phyloP scores from a whole-genome alignment of 768 basidiomycete genomes.

The Boletus patriciae region DNA sequence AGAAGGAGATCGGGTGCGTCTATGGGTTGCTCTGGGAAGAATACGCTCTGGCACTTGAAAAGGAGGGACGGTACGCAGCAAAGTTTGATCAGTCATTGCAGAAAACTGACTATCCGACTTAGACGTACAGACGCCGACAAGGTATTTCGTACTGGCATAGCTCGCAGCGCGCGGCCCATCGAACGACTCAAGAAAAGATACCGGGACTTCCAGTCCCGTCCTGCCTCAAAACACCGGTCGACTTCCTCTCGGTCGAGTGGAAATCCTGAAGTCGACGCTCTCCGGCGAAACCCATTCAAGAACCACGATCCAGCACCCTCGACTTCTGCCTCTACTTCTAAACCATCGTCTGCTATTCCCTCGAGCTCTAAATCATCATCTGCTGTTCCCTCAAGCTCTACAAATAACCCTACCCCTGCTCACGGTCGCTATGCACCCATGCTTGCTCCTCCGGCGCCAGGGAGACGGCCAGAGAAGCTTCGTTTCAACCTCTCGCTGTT shows the following conservation, averaged over 20 bases:
- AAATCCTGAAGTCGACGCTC: conserved; percentile 28
- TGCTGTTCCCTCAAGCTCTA: conserved; percentile 34
- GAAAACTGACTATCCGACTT: conserved; percentile 8
- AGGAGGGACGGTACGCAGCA: conserved; percentile 63
- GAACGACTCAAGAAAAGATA: conserved; percentile 83
- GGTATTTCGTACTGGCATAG: conserved; percentile 80
- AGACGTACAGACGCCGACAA: conserved; percentile 79
- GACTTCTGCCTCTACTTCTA: conserved; percentile 31
- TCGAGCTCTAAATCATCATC: conserved; percentile 33
- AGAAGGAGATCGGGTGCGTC: conserved; percentile 70
- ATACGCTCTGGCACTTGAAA: conserved; percentile 79
- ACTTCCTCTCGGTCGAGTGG: conserved; percentile 28
- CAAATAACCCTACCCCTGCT: conserved; percentile 36
- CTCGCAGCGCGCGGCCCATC: conserved; percentile 75
- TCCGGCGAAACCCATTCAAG: conserved; percentile 39
- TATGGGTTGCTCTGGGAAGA: conserved; percentile 89
- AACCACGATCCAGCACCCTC: conserved; percentile 35
- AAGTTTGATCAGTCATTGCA: conserved; percentile 4
- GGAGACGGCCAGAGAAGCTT: conserved; percentile 70
- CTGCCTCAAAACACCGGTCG: conserved; percentile 28
- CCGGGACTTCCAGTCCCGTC: conserved; percentile 70
- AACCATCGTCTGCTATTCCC: conserved; percentile 17
- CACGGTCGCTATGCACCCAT: conserved; percentile 65
- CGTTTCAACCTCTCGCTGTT: conserved; percentile 68
- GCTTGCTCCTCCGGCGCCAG: conserved; percentile 66